Evolutionary conservation across 129 eudicot species (phyloP).

Genomic region (Helichrysum umbraculigerum): DNA sequence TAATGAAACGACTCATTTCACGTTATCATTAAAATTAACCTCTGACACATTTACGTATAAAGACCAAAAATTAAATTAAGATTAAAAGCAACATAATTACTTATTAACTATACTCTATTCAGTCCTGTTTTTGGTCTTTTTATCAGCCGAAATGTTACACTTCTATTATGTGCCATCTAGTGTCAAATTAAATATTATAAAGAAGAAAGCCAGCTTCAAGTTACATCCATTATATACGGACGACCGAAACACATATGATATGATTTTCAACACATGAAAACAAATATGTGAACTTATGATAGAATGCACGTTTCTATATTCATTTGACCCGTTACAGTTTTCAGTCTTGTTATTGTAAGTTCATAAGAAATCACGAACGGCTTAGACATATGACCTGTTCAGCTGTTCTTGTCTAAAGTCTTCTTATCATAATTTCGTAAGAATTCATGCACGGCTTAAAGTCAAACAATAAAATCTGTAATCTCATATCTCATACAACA

Average conservation of each 20-base stretch:
- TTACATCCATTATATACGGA: conserved; percentile 1
- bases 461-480: conserved; percentile 1
- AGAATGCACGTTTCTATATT: not conserved
- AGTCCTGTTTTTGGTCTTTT: not conserved
- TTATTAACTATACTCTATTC: not conserved
- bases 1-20: not conserved
- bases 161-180: not conserved
- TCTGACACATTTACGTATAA: not conserved
- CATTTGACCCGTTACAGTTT: not conserved
- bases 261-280: not conserved
- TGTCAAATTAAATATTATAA: not conserved
- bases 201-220: conserved; percentile 2
- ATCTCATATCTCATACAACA: not conserved
- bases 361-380: not conserved
- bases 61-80: not conserved
- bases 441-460: not conserved
- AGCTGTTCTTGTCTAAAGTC: not conserved
- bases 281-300: conserved; percentile 3
- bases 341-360: not conserved
- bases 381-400: not conserved
- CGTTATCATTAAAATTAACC: not conserved
- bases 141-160: not conserved
- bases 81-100: not conserved
- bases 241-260: not conserved
- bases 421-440: not conserved